Evolutionary conservation across 257 asterid genomes (phyloP), one percentile per base, ranked within the genome.

Genomic region (Gardenia jasminoides): DNA sequence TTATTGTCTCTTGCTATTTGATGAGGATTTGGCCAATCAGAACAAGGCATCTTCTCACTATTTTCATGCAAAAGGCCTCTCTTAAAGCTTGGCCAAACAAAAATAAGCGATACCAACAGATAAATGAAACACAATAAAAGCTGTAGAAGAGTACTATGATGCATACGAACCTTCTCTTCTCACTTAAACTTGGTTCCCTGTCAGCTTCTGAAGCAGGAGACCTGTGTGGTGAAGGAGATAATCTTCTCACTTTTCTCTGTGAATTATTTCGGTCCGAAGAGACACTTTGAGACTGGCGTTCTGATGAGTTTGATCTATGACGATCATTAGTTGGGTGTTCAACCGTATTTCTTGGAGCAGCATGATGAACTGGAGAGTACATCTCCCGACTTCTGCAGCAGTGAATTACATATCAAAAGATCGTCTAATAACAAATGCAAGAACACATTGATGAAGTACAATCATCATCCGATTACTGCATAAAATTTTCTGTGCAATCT

Each of bases 211-310:
- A 87, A 84, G 83, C 79, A 54, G 88, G 87, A 46, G 91, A 86
- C 83, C 76, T 82, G 79, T 65, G 77, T 70, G 70, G 67, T 44
- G 90, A 84, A 83, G 90, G 87, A 43, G 87, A 79, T 30, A 72
- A 70, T 59, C 76, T 83, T 56, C 74, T 64, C 69, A 72, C 84
- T 72, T 87, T 85, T 79, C 88, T 84, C 81, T 13, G 88, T 78
- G 80, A 68, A 80, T 81, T 84, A 80, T 85, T 82, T 72, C n/a
- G 86, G 67, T 79, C 87, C 84, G 83, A 80, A 46, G 76, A 46
- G 72, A 86, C 95, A 85, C 92, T 89, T 83, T 76, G 96, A 0
- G 94, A 92, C 71, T 84, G 84, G 24, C 71, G 79, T 31, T 89
- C 96, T 50, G 50, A 65, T 43, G 85, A 78, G 72, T 77, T 82